A percentile compares a stretch with the other conserved stretches of the same genome.
Conservation (phyloP, 768 basidiomycete species). For the Rhizopogon rudus region DNA sequence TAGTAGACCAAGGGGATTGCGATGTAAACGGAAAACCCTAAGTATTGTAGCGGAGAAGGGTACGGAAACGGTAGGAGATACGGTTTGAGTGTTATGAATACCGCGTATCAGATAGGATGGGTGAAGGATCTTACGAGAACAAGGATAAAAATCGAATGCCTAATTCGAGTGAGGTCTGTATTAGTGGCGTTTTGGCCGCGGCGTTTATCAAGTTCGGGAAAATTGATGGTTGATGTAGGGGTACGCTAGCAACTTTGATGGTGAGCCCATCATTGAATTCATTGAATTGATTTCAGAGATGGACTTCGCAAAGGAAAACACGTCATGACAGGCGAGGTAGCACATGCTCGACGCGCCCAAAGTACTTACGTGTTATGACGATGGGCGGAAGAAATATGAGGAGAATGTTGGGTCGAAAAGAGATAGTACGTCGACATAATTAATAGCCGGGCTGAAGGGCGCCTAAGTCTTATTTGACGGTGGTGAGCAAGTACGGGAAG, state of each 20-base stretch:
- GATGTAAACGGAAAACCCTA: not conserved
- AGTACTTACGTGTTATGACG: not conserved
- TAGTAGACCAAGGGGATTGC: not conserved
- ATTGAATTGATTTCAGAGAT: too few relatives aligned
- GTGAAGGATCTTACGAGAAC: not conserved
- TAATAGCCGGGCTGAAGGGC: not conserved
- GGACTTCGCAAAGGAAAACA: not conserved
- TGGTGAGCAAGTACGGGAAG: not conserved
- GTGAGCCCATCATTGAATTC: too few relatives aligned
- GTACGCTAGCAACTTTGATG: not conserved
- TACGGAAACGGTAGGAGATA: not conserved
- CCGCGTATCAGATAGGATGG: too few relatives aligned
- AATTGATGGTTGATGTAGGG: too few relatives aligned
- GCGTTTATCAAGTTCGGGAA: not conserved
- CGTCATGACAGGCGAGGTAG: not conserved
- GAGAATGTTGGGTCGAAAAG: not conserved
- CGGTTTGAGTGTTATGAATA: not conserved
- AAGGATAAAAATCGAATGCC: not conserved
- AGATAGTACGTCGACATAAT: not conserved
- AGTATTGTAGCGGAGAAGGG: not conserved
- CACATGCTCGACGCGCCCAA: not conserved
- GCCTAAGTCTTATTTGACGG: not conserved
- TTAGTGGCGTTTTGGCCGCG: not conserved
- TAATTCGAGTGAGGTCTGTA: not conserved
- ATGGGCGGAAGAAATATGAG: not conserved